Evolutionary conservation across 352 stramenopile genomes (phyloP).

Genomic region (Blastocystis sp.): DNA sequence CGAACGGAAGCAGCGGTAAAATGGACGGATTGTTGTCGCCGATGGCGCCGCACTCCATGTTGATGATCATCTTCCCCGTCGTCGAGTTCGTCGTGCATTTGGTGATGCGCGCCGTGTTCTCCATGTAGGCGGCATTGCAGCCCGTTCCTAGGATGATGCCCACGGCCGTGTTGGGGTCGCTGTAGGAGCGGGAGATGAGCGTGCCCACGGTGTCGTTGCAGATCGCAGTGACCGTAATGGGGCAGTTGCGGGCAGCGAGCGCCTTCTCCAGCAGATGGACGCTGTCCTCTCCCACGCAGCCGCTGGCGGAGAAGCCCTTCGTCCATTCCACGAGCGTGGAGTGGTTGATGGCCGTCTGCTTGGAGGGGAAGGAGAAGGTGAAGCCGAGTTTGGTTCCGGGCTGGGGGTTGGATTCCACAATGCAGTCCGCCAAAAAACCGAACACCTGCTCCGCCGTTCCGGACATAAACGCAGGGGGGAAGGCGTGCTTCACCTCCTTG

Average conservation of each 20-base stretch:
- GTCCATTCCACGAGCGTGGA: conserved; percentile 73
- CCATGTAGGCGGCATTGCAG: conserved; percentile 73
- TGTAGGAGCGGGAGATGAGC: conserved; percentile 70
- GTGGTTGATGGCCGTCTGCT: conserved; percentile 71
- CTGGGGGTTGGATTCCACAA: conserved; percentile 36
- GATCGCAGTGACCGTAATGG: conserved; percentile 70
- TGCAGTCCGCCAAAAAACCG: conserved; percentile 39
- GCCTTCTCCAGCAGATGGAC: conserved; percentile 70
- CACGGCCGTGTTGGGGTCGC: conserved; percentile 70
- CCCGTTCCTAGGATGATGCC: conserved; percentile 73
- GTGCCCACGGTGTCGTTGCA: conserved; percentile 74
- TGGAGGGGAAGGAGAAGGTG: conserved; percentile 73
- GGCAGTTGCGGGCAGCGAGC: conserved; percentile 54
- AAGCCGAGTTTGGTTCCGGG: conserved; percentile 69
- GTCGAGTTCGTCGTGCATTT: conserved; percentile 66
- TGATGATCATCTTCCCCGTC: conserved; percentile 71
- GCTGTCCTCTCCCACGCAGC: conserved; percentile 71
- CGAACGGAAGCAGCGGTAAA: conserved; percentile 70
- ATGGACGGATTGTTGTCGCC: conserved; percentile 57
- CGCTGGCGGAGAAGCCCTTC: conserved; percentile 71
- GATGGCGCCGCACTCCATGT: conserved; percentile 74
- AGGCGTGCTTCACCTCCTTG: conserved; percentile 51
- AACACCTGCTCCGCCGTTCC: conserved; percentile 41
- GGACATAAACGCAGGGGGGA: conserved; percentile 48
- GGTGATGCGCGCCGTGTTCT: conserved; percentile 71